Evolutionary conservation across 140 eudicot species (phyloP).

Genomic region (Stevia rebaudiana): DNA sequence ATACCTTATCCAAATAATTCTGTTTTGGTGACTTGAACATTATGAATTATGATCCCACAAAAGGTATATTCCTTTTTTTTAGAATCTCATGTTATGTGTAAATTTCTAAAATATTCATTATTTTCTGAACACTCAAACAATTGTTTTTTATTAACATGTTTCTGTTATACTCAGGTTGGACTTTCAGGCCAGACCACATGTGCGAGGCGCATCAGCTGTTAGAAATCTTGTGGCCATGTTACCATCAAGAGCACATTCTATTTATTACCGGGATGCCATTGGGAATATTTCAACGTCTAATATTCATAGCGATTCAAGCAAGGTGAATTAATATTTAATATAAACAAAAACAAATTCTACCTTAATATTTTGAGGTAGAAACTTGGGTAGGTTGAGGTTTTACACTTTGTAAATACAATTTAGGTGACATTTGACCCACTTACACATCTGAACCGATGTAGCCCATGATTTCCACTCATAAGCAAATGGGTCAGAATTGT

Average conservation of each 20-base stretch:
- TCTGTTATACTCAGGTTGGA: slow-evolving; percentile 57
- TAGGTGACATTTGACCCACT: not conserved
- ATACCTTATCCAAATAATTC: not conserved
- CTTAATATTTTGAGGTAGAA: not conserved
- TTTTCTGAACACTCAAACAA: no score
- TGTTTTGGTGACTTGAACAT: slow-evolving; percentile 5
- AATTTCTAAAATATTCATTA: no score
- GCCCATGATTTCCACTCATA: not conserved
- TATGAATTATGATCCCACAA: no score
- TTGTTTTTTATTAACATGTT: slow-evolving; percentile 9
- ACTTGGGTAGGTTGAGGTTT: not conserved
- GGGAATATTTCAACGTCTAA: slow-evolving; percentile 94
- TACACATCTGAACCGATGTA: not conserved
- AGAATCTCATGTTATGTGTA: no score
- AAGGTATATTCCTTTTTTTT: no score
- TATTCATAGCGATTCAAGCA: slow-evolving; percentile 51
- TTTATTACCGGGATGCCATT: slow-evolving; percentile 85
- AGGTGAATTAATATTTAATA: slow-evolving; percentile 38
- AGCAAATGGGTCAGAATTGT: not conserved
- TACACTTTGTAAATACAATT: no score
- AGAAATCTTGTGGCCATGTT: slow-evolving; percentile 67
- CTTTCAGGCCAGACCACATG: slow-evolving; percentile 58
- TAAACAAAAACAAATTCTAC: not conserved
- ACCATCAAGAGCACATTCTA: slow-evolving; percentile 88
- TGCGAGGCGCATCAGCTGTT: slow-evolving; percentile 75